Evolutionary conservation across 257 asterid genomes (phyloP), one percentile per base, ranked within the genome.

Genomic region (Solanum gracilifrons): DNA sequence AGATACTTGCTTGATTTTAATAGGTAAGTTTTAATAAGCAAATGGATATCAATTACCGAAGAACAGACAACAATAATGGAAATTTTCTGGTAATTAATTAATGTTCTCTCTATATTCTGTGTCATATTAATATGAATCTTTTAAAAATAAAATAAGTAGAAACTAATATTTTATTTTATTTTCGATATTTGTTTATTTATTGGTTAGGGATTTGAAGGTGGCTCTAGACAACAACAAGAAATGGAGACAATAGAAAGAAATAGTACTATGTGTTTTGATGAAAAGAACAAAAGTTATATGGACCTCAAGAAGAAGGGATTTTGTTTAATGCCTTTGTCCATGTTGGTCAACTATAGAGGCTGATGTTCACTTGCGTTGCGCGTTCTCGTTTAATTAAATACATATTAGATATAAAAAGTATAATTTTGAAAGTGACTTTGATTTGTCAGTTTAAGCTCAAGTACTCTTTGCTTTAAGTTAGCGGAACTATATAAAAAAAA

Each of bases 321-420:
- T 5, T 95, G 97, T 86, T 82, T 93, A 55, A 88, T 95, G 91
- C 97, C 97, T 18, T 88, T 92, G 87, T 94, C 98, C 68, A 86
- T 91, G 55, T 85, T 95, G 74, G 82, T 91, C 25, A 85, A 93
- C 66, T 91, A 92, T 85, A 68, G 88, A 16, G 91, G 90, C 11
- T 90, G 87, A 89, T 86, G 21, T 15, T 35, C 35, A 7, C 21
- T 58, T 58, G 66, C 4, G 6, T 0, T 21, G 5, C 1, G 5
- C 27, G 6, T 60, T 60, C 1, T 9, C 6, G 13, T 60, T 60
- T n/a, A 0, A 60, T 2, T 21, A 4, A 23, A 64, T 25, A n/a
- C 1, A 62, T 23, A 9, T 62, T n/a, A 62, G 8, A 2, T 10
- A 5, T 0, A 9, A 0, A 1, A 64, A 11, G 15, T 64, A 25